Conservation (phyloP, 2,329 filamentous ascomycete genomes). For the Arthrocladium fulminans region DNA sequence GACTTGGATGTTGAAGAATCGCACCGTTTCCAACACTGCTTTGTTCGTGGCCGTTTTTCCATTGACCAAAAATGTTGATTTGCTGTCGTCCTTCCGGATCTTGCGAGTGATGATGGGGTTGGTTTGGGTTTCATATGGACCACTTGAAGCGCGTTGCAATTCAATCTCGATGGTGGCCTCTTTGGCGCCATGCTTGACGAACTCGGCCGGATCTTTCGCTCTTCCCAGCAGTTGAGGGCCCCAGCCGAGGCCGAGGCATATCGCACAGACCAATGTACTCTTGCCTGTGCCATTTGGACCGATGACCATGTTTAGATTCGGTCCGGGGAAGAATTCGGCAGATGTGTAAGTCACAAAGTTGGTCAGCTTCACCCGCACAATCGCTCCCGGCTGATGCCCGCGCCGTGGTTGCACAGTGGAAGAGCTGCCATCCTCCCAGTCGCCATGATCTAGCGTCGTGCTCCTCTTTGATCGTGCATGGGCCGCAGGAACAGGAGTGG, state of each 20-base stretch:
- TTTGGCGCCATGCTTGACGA: constrained; percentile 79
- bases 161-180: constrained; percentile 85
- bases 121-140: constrained; percentile 32
- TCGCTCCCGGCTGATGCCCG: constrained; percentile 62
- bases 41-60: constrained; percentile 53
- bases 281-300: constrained; percentile 98
- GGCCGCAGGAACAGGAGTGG: constrained; percentile 9
- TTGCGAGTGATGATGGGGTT: constrained; percentile 69
- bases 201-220: constrained; percentile 75
- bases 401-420: constrained; percentile 6
- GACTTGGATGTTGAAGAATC: constrained; percentile 75
- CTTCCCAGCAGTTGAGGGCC: constrained; percentile 67
- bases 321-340: constrained; percentile 83
- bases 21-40: constrained; percentile 56
- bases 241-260: constrained; percentile 86
- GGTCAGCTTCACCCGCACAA: constrained; percentile 73
- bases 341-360: constrained; percentile 95
- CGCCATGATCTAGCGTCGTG: not conserved
- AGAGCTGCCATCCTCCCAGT: not conserved
- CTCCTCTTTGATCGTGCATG: constrained; percentile 3
- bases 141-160: constrained; percentile 54
- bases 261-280: constrained; percentile 92
- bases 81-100: constrained; percentile 76
- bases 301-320: constrained; percentile 95
- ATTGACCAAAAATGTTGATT: constrained; percentile 69